Percentiles rank a stretch among this genome's conserved stretches.
Evolutionary conservation across 257 asterid species (phyloP).

Genomic region (Nemophila menziesii): DNA sequence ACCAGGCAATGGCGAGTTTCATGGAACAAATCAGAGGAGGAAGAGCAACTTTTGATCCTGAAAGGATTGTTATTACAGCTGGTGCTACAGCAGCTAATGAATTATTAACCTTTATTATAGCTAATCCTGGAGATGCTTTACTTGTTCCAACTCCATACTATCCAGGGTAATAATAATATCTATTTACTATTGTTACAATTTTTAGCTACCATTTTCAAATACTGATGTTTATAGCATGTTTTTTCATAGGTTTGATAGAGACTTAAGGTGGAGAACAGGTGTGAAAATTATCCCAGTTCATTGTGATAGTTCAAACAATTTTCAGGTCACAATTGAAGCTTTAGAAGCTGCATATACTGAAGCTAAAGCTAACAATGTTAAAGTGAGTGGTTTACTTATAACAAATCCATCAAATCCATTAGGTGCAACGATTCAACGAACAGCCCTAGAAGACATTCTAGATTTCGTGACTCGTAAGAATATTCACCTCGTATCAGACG

Average conservation of each 20-base stretch:
- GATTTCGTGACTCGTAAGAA: constrained; percentile 23
- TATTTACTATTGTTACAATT: background rate
- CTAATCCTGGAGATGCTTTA: constrained; percentile 78
- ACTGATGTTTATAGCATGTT: background rate
- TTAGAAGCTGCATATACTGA: constrained; percentile 27
- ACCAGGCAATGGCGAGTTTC: constrained; percentile 82
- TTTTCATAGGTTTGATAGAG: constrained; percentile 34
- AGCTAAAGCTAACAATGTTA: constrained; percentile 23
- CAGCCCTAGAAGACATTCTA: constrained; percentile 17
- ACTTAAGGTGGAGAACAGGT: constrained; percentile 49
- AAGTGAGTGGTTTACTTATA: constrained; percentile 30
- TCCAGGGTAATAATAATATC: constrained; percentile 53
- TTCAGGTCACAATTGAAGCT: constrained; percentile 22
- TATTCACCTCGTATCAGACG: constrained; percentile 39
- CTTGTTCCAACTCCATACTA: constrained; percentile 90
- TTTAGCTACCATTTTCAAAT: background rate
- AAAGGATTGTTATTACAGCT: constrained; percentile 72
- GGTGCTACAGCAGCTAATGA: constrained; percentile 96
- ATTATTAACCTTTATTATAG: constrained; percentile 65
- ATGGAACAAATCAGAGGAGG: constrained; percentile 85
- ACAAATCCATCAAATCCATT: constrained; percentile 45
- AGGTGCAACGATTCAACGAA: constrained; percentile 30
- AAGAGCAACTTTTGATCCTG: constrained; percentile 61
- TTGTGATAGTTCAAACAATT: constrained; percentile 36
- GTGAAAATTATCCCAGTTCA: constrained; percentile 33